Conservation (phyloP, 495 filamentous ascomycete genomes). For the Endocarpon pusillum region DNA sequence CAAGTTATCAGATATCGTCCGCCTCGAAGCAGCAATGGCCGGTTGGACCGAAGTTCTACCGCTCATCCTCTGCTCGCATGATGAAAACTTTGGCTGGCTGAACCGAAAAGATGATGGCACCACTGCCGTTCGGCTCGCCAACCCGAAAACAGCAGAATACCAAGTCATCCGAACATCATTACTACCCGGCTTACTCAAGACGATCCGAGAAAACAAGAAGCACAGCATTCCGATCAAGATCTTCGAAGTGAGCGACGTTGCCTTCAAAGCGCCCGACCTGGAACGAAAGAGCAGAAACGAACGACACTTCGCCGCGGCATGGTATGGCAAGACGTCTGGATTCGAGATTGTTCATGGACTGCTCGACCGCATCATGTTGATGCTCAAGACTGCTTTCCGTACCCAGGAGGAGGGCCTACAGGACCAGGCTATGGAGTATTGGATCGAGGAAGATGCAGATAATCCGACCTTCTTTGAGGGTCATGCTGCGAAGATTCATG, state of each 20-base stretch:
- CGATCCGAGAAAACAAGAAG: slow-evolving; percentile 83
- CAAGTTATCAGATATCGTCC: slow-evolving; percentile 84
- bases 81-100: slow-evolving; percentile 95
- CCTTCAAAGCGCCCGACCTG: slow-evolving; percentile 58
- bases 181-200: slow-evolving; percentile 85
- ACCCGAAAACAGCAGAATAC: slow-evolving; percentile 92
- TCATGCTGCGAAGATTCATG: slow-evolving; percentile 66
- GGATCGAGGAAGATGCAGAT: slow-evolving; percentile 81
- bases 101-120: slow-evolving; percentile 80
- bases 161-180: slow-evolving; percentile 87
- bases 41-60: slow-evolving; percentile 96
- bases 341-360: slow-evolving; percentile 95
- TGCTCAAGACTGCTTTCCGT: slow-evolving; percentile 73
- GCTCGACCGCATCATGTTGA: slow-evolving; percentile 76
- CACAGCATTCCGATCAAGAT: slow-evolving; percentile 81
- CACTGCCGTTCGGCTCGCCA: slow-evolving; percentile 74
- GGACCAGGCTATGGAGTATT: slow-evolving; percentile 48
- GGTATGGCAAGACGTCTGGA: slow-evolving; percentile 84
- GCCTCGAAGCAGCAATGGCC: slow-evolving; percentile 78
- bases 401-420: slow-evolving; percentile 52
- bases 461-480: slow-evolving; percentile 84
- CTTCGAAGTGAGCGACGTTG: slow-evolving; percentile 84
- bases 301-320: slow-evolving; percentile 86
- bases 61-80: slow-evolving; percentile 90
- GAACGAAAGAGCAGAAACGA: slow-evolving; percentile 86